These are phyloP conservation scores for Arachnopeziza araneosa DNA, from an alignment of 2,329 filamentous ascomycete genomes.

Conservation along the genomic window DNA sequence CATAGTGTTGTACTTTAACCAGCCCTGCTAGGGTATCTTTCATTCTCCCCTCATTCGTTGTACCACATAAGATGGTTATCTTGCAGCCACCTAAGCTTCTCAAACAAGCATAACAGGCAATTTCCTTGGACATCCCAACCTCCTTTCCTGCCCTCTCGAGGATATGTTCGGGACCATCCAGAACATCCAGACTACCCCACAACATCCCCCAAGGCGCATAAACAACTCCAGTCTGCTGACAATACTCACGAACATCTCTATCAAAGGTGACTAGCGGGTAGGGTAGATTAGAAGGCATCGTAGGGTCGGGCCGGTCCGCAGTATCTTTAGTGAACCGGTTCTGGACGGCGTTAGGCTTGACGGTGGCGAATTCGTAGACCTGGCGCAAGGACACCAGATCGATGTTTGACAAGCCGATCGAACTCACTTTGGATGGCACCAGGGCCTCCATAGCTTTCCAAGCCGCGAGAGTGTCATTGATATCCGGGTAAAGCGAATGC, in stretches of 20 bases:
- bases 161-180: slow-evolving; percentile 4
- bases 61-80: slow-evolving; percentile 4
- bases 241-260: slow-evolving; percentile 8
- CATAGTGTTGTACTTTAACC: too few species aligned
- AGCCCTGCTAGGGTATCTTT: too few species aligned
- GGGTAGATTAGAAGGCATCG: slow-evolving; percentile 1
- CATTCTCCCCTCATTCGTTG: too few species aligned
- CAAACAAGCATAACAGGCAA: slow-evolving; percentile 4
- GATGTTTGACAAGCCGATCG: slow-evolving; percentile 2
- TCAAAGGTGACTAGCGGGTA: slow-evolving; percentile 4
- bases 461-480: slow-evolving; percentile 6
- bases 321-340: slow-evolving; percentile 7
- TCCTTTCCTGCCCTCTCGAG: neutral
- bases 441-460: slow-evolving; percentile 8
- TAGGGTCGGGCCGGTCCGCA: slow-evolving; percentile 1
- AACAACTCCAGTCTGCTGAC: neutral
- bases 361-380: neutral
- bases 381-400: slow-evolving; percentile 3
- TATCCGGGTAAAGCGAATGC: slow-evolving; percentile 8
- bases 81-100: slow-evolving; percentile 1
- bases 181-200: slow-evolving; percentile 4
- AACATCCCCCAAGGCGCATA: slow-evolving; percentile 6
- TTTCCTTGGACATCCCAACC: slow-evolving; percentile 3
- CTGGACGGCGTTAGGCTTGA: slow-evolving; percentile 3
- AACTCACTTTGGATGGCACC: neutral